phyloP scores from a whole-genome alignment of 352 stramenopile species.

The Phytopythium boreale region DNA sequence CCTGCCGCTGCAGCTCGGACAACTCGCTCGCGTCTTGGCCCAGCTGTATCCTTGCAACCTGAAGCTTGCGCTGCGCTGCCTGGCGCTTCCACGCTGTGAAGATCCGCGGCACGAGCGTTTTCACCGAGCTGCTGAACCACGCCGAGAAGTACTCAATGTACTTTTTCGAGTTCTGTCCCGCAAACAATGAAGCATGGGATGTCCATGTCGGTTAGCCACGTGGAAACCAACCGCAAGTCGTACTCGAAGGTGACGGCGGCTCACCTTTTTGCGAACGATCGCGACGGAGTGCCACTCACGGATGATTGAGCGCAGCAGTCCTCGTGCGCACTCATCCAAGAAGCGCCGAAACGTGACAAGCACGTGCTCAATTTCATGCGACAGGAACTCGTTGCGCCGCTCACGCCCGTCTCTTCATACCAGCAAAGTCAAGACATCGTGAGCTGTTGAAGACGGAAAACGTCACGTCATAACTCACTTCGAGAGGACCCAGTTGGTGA shows the following conservation, averaged over 20 bases:
- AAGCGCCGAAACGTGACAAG: slow-evolving; percentile 52
- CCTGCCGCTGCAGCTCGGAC: slow-evolving; percentile 38
- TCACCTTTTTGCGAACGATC: slow-evolving; percentile 65
- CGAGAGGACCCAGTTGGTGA: not conserved
- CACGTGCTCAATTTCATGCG: slow-evolving; percentile 52
- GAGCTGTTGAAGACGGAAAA: not conserved
- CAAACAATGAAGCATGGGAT: not conserved
- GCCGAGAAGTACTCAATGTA: slow-evolving; percentile 69
- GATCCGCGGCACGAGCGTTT: slow-evolving; percentile 46
- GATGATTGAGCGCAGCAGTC: slow-evolving; percentile 50
- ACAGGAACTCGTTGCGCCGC: slow-evolving; percentile 54
- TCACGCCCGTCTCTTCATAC: slow-evolving; percentile 26
- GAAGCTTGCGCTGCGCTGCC: slow-evolving; percentile 21
- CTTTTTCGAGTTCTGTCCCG: slow-evolving; percentile 57
- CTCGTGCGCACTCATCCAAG: slow-evolving; percentile 40
- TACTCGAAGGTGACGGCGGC: not conserved
- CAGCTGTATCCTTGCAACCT: slow-evolving; percentile 35
- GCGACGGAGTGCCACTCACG: slow-evolving; percentile 65
- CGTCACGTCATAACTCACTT: not conserved
- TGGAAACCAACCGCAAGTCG: not conserved
- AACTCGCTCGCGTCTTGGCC: slow-evolving; percentile 29
- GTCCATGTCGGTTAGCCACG: not conserved
- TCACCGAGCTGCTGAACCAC: slow-evolving; percentile 61
- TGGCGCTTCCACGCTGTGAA: slow-evolving; percentile 55
- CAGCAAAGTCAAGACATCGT: not conserved